Evolutionary conservation across 352 stramenopile genomes (phyloP).

Genomic region (Phytophthora pisi): DNA sequence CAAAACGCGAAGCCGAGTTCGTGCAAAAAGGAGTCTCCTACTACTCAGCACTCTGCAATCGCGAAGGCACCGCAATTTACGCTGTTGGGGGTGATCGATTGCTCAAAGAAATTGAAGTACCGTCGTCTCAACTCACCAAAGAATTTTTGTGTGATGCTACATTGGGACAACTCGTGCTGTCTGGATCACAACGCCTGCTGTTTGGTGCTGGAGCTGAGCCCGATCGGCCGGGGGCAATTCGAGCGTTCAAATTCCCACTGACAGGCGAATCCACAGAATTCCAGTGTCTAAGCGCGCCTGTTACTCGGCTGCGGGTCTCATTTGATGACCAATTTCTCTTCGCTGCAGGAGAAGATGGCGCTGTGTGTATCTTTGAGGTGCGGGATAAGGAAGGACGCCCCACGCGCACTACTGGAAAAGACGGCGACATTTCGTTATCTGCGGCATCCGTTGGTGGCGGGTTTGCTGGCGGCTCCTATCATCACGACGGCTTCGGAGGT

Average conservation of each 20-base stretch:
- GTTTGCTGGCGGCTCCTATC: slow-evolving; percentile 17
- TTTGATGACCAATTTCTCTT: slow-evolving; percentile 92
- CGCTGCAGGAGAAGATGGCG: slow-evolving; percentile 87
- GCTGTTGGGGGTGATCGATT: slow-evolving; percentile 89
- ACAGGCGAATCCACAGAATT: slow-evolving; percentile 91
- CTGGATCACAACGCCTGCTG: slow-evolving; percentile 85
- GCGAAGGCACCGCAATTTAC: slow-evolving; percentile 80
- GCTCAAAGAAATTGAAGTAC: slow-evolving; percentile 91
- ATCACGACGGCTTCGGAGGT: slow-evolving; percentile 22
- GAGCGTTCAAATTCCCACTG: slow-evolving; percentile 91
- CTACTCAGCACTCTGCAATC: slow-evolving; percentile 86
- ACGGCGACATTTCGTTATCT: slow-evolving; percentile 21
- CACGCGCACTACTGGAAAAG: slow-evolving; percentile 43
- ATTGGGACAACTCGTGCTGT: slow-evolving; percentile 87
- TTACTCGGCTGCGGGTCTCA: slow-evolving; percentile 87
- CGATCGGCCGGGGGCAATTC: slow-evolving; percentile 75
- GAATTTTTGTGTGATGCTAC: slow-evolving; percentile 81
- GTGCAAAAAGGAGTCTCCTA: slow-evolving; percentile 94
- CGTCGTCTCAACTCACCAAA: slow-evolving; percentile 74
- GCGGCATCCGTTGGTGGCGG: slow-evolving; percentile 18
- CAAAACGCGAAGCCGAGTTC: slow-evolving; percentile 91
- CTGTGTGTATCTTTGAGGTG: slow-evolving; percentile 89
- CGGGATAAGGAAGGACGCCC: slow-evolving; percentile 85
- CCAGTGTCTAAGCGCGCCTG: slow-evolving; percentile 71
- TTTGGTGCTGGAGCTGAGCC: slow-evolving; percentile 86